Conservation (phyloP, 495 filamentous ascomycete genomes). For the Neurospora hispaniola region DNA sequence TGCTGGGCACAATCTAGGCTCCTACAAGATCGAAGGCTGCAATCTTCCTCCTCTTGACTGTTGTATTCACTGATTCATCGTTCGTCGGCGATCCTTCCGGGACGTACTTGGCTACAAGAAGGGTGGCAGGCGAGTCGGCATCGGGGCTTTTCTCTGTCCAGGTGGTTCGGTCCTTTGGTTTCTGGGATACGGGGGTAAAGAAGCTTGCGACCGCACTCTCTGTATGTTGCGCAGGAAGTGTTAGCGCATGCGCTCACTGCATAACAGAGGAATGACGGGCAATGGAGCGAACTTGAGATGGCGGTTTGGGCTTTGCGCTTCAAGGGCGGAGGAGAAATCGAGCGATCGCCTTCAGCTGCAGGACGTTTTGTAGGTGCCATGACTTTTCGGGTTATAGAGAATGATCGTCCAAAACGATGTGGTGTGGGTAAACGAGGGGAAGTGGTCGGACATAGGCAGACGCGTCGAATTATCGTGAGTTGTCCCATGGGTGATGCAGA, state of each 20-base stretch:
- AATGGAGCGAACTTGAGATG: slow-evolving; percentile 50
- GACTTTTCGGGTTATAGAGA: neutral
- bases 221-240: slow-evolving; percentile 23
- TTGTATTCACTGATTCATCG: slow-evolving; percentile 10
- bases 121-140: slow-evolving; percentile 35
- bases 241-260: neutral
- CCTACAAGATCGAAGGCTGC: slow-evolving; percentile 87
- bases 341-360: slow-evolving; percentile 13
- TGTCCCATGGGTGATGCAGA: neutral
- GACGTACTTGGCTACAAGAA: slow-evolving; percentile 67
- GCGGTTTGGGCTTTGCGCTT: slow-evolving; percentile 57
- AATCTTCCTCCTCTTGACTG: slow-evolving; percentile 46
- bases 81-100: slow-evolving; percentile 22
- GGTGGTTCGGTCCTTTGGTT: slow-evolving; percentile 63
- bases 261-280: neutral
- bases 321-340: slow-evolving; percentile 50
- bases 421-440: neutral
- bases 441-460: neutral
- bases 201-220: slow-evolving; percentile 65
- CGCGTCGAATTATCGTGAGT: neutral
- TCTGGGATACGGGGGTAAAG: slow-evolving; percentile 81
- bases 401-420: neutral
- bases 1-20: fast-evolving
- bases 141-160: slow-evolving; percentile 55
- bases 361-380: slow-evolving; percentile 6